Evolutionary conservation across 495 filamentous ascomycete species (phyloP).

Genomic region (Daldinia decipiens): DNA sequence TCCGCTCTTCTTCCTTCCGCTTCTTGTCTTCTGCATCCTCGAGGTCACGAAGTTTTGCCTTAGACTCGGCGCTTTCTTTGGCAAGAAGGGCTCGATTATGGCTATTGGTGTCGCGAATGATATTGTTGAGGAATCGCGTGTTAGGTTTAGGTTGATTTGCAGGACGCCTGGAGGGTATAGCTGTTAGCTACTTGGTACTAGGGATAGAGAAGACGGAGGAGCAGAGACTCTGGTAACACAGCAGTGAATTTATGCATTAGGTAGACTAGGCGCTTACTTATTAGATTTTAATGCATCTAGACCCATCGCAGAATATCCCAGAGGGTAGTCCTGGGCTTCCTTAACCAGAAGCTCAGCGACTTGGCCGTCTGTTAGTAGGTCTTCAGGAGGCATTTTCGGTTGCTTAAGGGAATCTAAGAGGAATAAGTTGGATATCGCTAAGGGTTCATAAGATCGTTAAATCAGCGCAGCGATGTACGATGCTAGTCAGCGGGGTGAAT

Average conservation of each 20-base stretch:
- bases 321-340: conserved; percentile 74
- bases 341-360: conserved; percentile 77
- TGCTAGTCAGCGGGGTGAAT: conserved; percentile 25
- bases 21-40: conserved; percentile 55
- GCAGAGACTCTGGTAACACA: conserved; percentile 17
- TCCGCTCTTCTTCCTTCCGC: conserved; percentile 53
- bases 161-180: conserved; percentile 51
- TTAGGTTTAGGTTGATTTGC: conserved; percentile 86
- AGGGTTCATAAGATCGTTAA: not conserved
- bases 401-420: not conserved
- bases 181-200: conserved; percentile 33
- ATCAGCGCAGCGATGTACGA: not conserved
- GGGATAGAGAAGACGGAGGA: not conserved
- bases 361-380: conserved; percentile 73
- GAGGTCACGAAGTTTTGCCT: conserved; percentile 57
- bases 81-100: conserved; percentile 90
- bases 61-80: conserved; percentile 75
- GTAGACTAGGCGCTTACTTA: conserved; percentile 61
- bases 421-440: not conserved
- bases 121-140: conserved; percentile 85
- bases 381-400: conserved; percentile 50
- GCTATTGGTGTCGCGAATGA: conserved; percentile 85
- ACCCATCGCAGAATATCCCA: conserved; percentile 77
- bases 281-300: conserved; percentile 71
- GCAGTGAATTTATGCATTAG: conserved; percentile 1